Conservation (phyloP, 768 basidiomycete genomes). For the Phlebiopsis flavidoalba region DNA sequence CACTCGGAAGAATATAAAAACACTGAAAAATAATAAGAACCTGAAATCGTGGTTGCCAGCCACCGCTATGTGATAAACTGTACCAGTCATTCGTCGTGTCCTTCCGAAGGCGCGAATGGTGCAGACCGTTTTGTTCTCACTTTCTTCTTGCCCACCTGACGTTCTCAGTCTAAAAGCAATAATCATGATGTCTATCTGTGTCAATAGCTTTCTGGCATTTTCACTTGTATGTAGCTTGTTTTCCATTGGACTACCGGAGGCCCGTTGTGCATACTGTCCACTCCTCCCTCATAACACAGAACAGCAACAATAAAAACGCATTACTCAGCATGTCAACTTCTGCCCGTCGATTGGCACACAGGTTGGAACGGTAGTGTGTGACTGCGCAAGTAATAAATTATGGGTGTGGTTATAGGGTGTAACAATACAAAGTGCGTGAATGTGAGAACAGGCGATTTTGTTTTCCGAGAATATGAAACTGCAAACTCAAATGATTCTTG, state of each 20-base stretch:
- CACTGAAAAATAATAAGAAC: neutral
- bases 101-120: conserved; percentile 40
- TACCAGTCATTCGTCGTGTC: too few relatives aligned
- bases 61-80: too few relatives aligned
- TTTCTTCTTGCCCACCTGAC: neutral
- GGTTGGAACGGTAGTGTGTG: neutral
- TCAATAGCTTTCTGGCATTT: neutral
- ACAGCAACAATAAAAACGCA: neutral
- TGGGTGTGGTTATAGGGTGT: neutral
- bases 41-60: neutral
- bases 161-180: neutral
- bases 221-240: neutral
- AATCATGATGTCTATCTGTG: neutral
- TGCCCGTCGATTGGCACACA: neutral
- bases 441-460: neutral
- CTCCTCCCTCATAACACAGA: neutral
- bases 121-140: conserved; percentile 53
- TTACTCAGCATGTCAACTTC: neutral
- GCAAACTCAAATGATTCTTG: neutral
- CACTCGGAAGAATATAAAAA: conserved; percentile 1
- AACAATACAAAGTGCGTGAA: neutral
- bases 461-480: neutral
- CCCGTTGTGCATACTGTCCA: conserved; percentile 2
- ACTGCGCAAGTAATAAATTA: neutral
- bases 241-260: conserved; percentile 1